A percentile compares a stretch with the other conserved stretches of the same genome.
These are phyloP conservation scores for Climacium dendroides DNA, from an alignment of 225 moss, liverwort and hornwort genomes.

Conservation along the genomic window DNA sequence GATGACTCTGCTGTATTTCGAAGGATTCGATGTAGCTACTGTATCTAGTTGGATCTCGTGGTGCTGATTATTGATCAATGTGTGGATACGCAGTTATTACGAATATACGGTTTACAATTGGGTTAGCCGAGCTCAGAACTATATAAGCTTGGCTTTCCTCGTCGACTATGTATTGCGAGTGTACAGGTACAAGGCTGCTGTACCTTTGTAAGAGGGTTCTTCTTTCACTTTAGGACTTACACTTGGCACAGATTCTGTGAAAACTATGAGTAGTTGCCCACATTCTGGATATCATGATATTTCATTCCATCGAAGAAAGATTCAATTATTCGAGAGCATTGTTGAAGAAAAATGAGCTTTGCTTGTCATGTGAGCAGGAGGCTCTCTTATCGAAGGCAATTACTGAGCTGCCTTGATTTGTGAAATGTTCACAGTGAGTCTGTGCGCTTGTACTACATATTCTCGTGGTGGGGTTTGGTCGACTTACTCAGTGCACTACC, in stretches of 20 bases:
- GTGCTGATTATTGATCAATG: background rate
- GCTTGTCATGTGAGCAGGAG: background rate
- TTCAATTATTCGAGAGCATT: background rate
- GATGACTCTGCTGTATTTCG: background rate
- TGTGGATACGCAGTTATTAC: conserved; percentile 38
- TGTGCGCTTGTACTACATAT: conserved; percentile 58
- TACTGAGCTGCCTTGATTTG: conserved; percentile 1
- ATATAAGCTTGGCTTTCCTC: conserved; percentile 58
- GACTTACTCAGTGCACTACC: conserved; percentile 69
- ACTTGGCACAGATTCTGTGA: background rate
- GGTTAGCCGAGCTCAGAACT: conserved; percentile 55
- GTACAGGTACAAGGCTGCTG: conserved; percentile 47
- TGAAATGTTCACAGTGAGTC: conserved; percentile 55
- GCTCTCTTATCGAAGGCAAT: background rate
- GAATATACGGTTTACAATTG: conserved; percentile 32
- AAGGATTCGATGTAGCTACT: background rate
- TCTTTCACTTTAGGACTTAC: background rate
- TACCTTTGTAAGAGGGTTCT: background rate
- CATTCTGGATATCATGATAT: background rate
- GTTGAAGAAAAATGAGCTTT: background rate
- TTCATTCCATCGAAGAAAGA: background rate
- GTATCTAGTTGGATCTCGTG: background rate
- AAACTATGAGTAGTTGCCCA: background rate
- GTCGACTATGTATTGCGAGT: conserved; percentile 67
- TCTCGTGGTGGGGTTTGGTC: conserved; percentile 69